phyloP scores from a whole-genome alignment of 106 monocot species.

The Acorus calamus region DNA sequence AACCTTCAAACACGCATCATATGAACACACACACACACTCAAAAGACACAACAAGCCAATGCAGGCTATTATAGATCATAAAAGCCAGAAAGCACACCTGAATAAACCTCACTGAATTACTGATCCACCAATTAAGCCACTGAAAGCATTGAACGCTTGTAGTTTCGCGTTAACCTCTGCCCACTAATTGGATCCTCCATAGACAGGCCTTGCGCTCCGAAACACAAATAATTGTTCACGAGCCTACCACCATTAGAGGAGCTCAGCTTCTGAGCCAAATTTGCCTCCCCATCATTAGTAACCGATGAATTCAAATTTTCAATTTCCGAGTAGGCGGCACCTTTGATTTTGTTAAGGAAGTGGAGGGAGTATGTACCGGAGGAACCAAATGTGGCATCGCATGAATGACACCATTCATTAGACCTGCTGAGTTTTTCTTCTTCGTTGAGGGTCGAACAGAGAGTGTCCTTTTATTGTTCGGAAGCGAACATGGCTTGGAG shows the following conservation, averaged over 20 bases:
- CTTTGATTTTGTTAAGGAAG: slow-evolving; percentile 17
- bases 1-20: too few relatives aligned
- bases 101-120: too few relatives aligned
- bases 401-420: slow-evolving; percentile 69
- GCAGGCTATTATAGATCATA: too few relatives aligned
- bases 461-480: slow-evolving; percentile 55
- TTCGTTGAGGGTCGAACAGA: slow-evolving; percentile 46
- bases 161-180: slow-evolving; percentile 18
- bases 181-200: slow-evolving; percentile 23
- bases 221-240: slow-evolving; percentile 70
- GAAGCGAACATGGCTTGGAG: slow-evolving; percentile 31
- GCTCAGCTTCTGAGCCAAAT: slow-evolving; percentile 11
- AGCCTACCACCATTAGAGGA: slow-evolving; percentile 20
- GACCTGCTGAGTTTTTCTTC: slow-evolving; percentile 48
- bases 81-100: too few relatives aligned
- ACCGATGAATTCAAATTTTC: slow-evolving; percentile 17
- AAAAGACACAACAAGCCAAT: too few relatives aligned
- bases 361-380: slow-evolving; percentile 9
- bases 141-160: slow-evolving; percentile 29
- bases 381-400: slow-evolving; percentile 55
- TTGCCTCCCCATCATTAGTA: background rate
- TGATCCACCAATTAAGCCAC: slow-evolving; percentile 20
- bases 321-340: slow-evolving; percentile 22
- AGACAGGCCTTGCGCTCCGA: slow-evolving; percentile 50
- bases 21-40: too few relatives aligned